phyloP scores from a whole-genome alignment of 2,329 filamentous ascomycete species.

The Sporothrix sp. region DNA sequence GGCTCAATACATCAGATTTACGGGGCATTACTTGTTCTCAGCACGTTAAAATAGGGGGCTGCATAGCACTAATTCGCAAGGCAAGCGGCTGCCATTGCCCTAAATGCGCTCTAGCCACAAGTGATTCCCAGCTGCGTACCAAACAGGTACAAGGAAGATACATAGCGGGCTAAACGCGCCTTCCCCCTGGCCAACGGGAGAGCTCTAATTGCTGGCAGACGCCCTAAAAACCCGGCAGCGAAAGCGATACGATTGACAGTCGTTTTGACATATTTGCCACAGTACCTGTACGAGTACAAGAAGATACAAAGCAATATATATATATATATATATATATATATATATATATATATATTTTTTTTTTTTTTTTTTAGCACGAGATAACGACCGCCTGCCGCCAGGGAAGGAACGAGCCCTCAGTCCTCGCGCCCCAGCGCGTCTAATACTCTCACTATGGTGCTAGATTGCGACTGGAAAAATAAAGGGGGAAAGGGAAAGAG shows the following conservation, averaged over 20 bases:
- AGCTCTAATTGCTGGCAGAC: background rate
- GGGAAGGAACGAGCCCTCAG: slow-evolving; percentile 5
- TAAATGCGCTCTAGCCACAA: background rate
- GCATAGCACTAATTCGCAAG: slow-evolving; percentile 1
- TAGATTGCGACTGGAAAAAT: slow-evolving; percentile 4
- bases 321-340: no score
- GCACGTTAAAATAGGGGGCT: background rate
- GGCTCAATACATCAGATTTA: background rate
- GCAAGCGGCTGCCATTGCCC: background rate
- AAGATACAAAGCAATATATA: no score
- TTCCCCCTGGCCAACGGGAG: slow-evolving; percentile 3
- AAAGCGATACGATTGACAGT: no score
- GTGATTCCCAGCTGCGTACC: no score
- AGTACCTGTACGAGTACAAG: no score
- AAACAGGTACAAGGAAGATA: no score
- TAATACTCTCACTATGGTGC: no score
- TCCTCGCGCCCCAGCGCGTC: background rate
- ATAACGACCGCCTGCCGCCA: slow-evolving; percentile 2
- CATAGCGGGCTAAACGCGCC: background rate
- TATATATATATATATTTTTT: no score
- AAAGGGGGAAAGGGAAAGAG: background rate
- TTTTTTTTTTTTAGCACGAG: no score
- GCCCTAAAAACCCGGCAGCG: background rate
- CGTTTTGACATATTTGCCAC: no score
- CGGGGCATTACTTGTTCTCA: background rate